A percentile compares a stretch with the other conserved stretches of the same genome.
Conservation (phyloP, 345 rosid species). For the Eucalyptus regnans region DNA sequence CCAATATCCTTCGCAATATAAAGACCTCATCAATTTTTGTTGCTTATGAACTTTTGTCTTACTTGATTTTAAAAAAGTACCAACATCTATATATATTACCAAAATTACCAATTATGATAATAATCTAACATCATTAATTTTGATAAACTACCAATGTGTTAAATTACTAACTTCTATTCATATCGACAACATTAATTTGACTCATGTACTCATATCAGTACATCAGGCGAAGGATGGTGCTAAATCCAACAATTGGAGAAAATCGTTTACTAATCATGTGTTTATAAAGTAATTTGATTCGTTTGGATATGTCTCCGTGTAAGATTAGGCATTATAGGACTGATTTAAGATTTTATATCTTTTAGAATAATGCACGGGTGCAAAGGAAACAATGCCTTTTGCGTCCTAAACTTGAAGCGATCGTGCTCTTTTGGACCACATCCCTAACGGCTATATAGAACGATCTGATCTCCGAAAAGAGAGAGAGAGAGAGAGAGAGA, state of each 20-base stretch:
- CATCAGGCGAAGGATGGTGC: not conserved
- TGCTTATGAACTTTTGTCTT: not conserved
- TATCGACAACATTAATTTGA: not conserved
- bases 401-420: not conserved
- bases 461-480: rapidly evolving
- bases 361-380: not conserved
- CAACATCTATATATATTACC: not conserved
- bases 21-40: not conserved
- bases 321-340: not conserved
- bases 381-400: not conserved
- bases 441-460: not conserved
- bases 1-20: rapidly evolving
- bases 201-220: not conserved
- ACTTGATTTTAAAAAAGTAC: not conserved
- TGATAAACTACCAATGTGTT: not conserved
- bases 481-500: rapidly evolving
- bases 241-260: not conserved
- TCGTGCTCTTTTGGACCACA: not conserved
- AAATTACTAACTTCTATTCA: not conserved
- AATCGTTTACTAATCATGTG: not conserved
- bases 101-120: not conserved
- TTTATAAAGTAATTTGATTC: not conserved
- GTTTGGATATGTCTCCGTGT: not conserved
- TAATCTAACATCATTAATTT: not conserved
- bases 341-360: not conserved